Conservation (phyloP, 768 basidiomycete species). For the Lentinula edodes region DNA sequence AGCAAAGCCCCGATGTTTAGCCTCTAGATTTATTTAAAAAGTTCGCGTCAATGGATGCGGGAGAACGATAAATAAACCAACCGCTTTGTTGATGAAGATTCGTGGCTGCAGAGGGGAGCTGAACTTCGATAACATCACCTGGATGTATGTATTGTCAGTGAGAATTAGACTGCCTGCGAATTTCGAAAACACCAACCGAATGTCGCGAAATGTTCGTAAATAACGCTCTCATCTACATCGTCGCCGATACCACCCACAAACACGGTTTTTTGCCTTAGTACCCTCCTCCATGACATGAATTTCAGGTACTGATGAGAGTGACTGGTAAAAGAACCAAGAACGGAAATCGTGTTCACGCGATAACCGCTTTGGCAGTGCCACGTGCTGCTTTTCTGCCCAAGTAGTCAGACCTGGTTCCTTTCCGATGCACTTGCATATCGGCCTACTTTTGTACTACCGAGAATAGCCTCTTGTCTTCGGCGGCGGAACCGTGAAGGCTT, state of each 20-base stretch:
- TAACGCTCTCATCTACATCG: slow-evolving; percentile 71
- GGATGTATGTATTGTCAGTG: slow-evolving; percentile 10
- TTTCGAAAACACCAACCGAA: slow-evolving; percentile 73
- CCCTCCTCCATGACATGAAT: slow-evolving; percentile 79
- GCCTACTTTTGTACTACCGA: not conserved
- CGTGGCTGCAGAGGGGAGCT: slow-evolving; percentile 75
- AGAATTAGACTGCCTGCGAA: slow-evolving; percentile 5
- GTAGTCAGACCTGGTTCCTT: too few species aligned
- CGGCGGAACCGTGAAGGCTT: slow-evolving; percentile 3
- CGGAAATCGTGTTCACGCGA: slow-evolving; percentile 33
- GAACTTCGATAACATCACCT: slow-evolving; percentile 94
- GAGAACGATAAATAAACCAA: slow-evolving; percentile 20
- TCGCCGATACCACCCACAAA: slow-evolving; percentile 82
- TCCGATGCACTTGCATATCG: too few species aligned
- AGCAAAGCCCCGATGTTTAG: slow-evolving; percentile 90
- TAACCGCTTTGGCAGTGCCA: slow-evolving; percentile 28
- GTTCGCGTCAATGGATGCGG: not conserved
- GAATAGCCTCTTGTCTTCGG: not conserved
- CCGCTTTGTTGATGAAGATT: slow-evolving; percentile 61
- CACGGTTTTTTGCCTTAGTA: slow-evolving; percentile 77
- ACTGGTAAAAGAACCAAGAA: slow-evolving; percentile 18
- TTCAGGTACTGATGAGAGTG: slow-evolving; percentile 1
- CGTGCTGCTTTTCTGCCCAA: not conserved
- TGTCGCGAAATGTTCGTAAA: slow-evolving; percentile 78
- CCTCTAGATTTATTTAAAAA: slow-evolving; percentile 36